A percentile compares a stretch with the other conserved stretches of the same genome.
Evolutionary conservation across 305 asterid genomes (phyloP).

Genomic region (Fraxinus sp.): DNA sequence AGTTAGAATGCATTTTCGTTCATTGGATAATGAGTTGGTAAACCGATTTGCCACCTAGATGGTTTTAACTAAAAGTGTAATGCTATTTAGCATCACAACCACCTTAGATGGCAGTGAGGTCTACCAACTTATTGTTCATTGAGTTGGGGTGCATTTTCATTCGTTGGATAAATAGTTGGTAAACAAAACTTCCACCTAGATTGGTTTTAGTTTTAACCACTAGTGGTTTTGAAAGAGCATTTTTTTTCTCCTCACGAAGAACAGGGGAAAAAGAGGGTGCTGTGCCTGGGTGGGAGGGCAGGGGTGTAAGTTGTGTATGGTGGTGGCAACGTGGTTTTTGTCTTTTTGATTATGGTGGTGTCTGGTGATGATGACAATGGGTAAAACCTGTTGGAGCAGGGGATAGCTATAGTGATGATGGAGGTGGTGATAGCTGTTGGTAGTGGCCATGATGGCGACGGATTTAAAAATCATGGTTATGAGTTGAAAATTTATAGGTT

Average conservation of each 20-base stretch:
- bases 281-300: background rate
- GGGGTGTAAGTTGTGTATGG: background rate
- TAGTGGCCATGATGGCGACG: background rate
- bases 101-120: background rate
- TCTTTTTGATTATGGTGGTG: background rate
- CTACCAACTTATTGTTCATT: background rate
- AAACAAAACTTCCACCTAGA: background rate
- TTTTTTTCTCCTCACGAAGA: background rate
- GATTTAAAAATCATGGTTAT: background rate
- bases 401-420: background rate
- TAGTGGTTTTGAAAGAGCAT: background rate
- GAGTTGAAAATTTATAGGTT: background rate
- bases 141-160: background rate
- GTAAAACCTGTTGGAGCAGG: background rate
- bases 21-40: background rate
- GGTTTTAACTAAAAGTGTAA: background rate
- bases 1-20: background rate
- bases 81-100: background rate
- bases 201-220: background rate
- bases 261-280: background rate
- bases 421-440: background rate
- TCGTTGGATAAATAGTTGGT: background rate
- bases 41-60: background rate
- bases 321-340: background rate
- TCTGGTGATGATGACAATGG: background rate